Conservation (phyloP, 352 stramenopile genomes). For the Lagenidium giganteum region DNA sequence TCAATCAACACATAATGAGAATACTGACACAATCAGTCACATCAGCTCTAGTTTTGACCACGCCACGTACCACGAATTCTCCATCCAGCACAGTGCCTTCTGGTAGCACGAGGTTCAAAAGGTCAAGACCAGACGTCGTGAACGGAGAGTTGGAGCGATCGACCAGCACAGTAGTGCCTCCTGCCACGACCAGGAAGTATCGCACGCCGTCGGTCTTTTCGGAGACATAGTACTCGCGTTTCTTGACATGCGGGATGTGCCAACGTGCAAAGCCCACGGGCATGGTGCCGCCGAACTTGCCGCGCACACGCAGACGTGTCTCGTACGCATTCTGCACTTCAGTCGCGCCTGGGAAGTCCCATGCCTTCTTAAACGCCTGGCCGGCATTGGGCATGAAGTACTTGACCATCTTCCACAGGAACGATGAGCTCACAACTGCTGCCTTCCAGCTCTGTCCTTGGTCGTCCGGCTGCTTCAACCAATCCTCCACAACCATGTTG, state of each 20-base stretch:
- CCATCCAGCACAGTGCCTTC: slow-evolving; percentile 87
- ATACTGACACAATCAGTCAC: background rate
- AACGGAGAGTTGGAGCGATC: slow-evolving; percentile 80
- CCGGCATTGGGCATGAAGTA: slow-evolving; percentile 80
- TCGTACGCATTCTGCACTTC: slow-evolving; percentile 82
- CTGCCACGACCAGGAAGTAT: slow-evolving; percentile 86
- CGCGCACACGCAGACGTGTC: slow-evolving; percentile 51
- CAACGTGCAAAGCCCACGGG: slow-evolving; percentile 88
- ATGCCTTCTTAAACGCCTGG: slow-evolving; percentile 74
- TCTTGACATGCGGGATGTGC: slow-evolving; percentile 83
- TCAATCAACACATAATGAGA: slow-evolving; percentile 6
- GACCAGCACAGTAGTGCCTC: slow-evolving; percentile 56
- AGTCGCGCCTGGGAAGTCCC: slow-evolving; percentile 64
- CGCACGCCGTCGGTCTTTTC: slow-evolving; percentile 91
- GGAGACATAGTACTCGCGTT: slow-evolving; percentile 83
- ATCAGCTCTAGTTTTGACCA: background rate
- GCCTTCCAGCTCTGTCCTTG: slow-evolving; percentile 69
- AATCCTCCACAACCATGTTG: slow-evolving; percentile 59
- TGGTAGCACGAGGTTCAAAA: slow-evolving; percentile 74
- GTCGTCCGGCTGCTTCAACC: slow-evolving; percentile 70
- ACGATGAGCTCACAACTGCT: slow-evolving; percentile 54
- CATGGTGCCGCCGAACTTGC: slow-evolving; percentile 89
- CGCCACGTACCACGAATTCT: slow-evolving; percentile 71
- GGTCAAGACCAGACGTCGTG: slow-evolving; percentile 68
- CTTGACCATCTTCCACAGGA: slow-evolving; percentile 79